A percentile compares a stretch with the other conserved stretches of the same genome.
These are phyloP conservation scores for Coccinonectria pachysandricola DNA, from an alignment of 2,329 filamentous ascomycete genomes.

Conservation along the genomic window DNA sequence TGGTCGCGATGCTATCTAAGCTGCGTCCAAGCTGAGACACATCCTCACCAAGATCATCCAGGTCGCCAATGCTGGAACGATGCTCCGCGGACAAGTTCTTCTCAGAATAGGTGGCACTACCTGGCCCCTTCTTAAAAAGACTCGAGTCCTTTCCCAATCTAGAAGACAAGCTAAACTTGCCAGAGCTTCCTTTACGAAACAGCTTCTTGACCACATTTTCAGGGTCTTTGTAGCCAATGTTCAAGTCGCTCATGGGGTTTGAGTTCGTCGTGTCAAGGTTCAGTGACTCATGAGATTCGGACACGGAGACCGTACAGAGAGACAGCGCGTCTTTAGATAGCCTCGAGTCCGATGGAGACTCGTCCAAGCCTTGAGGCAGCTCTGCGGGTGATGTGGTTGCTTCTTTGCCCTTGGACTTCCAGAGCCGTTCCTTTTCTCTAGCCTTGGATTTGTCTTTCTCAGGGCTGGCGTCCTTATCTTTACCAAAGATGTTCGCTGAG, in stretches of 20 bases:
- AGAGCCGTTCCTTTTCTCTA: slow-evolving; percentile 23
- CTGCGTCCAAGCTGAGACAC: slow-evolving; percentile 34
- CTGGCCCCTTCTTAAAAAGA: slow-evolving; percentile 49
- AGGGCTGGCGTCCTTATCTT: slow-evolving; percentile 27
- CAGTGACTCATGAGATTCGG: slow-evolving; percentile 51
- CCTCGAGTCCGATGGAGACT: slow-evolving; percentile 42
- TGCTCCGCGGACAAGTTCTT: slow-evolving; percentile 43
- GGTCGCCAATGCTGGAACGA: slow-evolving; percentile 47
- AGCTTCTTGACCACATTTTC: slow-evolving; percentile 51
- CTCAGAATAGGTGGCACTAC: slow-evolving; percentile 47
- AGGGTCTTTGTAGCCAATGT: slow-evolving; percentile 36
- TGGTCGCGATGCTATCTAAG: slow-evolving; percentile 46
- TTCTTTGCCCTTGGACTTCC: slow-evolving; percentile 26
- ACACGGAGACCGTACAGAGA: slow-evolving; percentile 47
- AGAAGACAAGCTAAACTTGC: slow-evolving; percentile 54
- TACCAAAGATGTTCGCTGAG: slow-evolving; percentile 57
- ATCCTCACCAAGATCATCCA: slow-evolving; percentile 42
- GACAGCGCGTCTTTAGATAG: slow-evolving; percentile 47
- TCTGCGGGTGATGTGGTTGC: slow-evolving; percentile 30
- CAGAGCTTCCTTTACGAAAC: slow-evolving; percentile 54
- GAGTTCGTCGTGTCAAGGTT: slow-evolving; percentile 45
- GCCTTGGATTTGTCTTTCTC: slow-evolving; percentile 18
- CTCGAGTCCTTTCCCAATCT: slow-evolving; percentile 42
- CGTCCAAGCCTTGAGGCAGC: slow-evolving; percentile 26
- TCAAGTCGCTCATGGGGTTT: slow-evolving; percentile 46